phyloP scores from a whole-genome alignment of 495 filamentous ascomycete genomes.

The Lophiostoma macrostomum region DNA sequence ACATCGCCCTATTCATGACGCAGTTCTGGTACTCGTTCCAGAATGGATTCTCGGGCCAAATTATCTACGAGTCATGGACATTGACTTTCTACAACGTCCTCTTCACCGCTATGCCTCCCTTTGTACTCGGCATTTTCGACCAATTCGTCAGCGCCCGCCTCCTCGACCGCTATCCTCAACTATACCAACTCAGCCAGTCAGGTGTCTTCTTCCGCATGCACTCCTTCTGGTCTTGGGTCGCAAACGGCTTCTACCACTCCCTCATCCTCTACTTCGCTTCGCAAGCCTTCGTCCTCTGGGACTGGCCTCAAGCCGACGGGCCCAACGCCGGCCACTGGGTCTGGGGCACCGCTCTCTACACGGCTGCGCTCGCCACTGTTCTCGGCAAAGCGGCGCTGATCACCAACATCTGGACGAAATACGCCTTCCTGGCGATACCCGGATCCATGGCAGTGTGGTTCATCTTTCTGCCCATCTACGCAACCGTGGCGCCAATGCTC shows the following conservation, averaged over 20 bases:
- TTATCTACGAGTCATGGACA: slow-evolving; percentile 99
- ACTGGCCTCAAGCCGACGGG: slow-evolving; percentile 72
- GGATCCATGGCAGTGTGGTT: slow-evolving; percentile 92
- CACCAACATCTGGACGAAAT: slow-evolving; percentile 98
- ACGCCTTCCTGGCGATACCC: slow-evolving; percentile 91
- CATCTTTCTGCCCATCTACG: slow-evolving; percentile 84
- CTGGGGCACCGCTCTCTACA: slow-evolving; percentile 92
- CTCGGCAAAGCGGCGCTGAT: slow-evolving; percentile 93
- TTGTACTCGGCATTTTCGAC: slow-evolving; percentile 95
- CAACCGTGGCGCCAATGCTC: slow-evolving; percentile 81
- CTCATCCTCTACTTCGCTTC: slow-evolving; percentile 84
- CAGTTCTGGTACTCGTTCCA: slow-evolving; percentile 99
- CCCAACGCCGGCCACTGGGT: slow-evolving; percentile 90
- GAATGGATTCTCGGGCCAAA: slow-evolving; percentile 95
- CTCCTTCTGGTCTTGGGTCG: slow-evolving; percentile 89
- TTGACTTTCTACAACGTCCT: slow-evolving; percentile 99
- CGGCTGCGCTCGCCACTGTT: slow-evolving; percentile 83
- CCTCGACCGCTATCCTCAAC: slow-evolving; percentile 94
- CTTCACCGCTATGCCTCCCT: slow-evolving; percentile 90
- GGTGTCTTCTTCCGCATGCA: slow-evolving; percentile 88
- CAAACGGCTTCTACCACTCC: slow-evolving; percentile 94
- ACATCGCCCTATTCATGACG: slow-evolving; percentile 97
- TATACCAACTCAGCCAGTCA: slow-evolving; percentile 90
- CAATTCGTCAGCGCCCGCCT: slow-evolving; percentile 95
- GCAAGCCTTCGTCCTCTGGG: slow-evolving; percentile 73